phyloP scores from a whole-genome alignment of 495 filamentous ascomycete species.

The Podospora pseudocomata region DNA sequence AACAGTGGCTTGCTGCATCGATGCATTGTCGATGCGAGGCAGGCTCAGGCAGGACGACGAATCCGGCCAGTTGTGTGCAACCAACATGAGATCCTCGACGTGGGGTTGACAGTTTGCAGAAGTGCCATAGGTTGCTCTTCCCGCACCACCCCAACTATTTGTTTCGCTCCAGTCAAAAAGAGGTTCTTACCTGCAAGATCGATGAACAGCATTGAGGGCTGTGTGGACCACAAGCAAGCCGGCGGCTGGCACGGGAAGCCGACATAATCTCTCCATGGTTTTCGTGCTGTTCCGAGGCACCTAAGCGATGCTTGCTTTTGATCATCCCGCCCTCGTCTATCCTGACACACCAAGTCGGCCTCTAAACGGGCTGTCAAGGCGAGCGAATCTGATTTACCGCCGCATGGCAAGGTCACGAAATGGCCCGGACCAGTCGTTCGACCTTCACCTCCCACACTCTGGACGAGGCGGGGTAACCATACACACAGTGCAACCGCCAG shows the following conservation, averaged over 20 bases:
- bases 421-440: constrained; percentile 12
- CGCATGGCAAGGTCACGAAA: constrained; percentile 3
- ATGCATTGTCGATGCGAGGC: neutral
- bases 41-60: neutral
- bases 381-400: constrained; percentile 14
- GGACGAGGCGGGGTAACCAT: neutral
- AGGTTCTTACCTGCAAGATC: constrained; percentile 2
- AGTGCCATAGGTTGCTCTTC: neutral
- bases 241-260: neutral
- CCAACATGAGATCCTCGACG: neutral
- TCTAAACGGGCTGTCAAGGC: constrained; percentile 1
- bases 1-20: neutral
- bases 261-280: neutral
- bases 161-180: neutral
- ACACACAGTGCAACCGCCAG: neutral
- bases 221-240: neutral
- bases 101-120: neutral
- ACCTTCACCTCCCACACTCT: neutral
- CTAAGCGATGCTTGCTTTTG: neutral
- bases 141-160: neutral
- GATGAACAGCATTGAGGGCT: neutral
- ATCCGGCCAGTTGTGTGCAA: neutral
- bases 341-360: constrained; percentile 16
- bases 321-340: neutral
- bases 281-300: constrained; percentile 5